Percentiles rank a stretch among this genome's conserved stretches.
Conservation (phyloP, 768 basidiomycete genomes). For the Asterophora parasitica region DNA sequence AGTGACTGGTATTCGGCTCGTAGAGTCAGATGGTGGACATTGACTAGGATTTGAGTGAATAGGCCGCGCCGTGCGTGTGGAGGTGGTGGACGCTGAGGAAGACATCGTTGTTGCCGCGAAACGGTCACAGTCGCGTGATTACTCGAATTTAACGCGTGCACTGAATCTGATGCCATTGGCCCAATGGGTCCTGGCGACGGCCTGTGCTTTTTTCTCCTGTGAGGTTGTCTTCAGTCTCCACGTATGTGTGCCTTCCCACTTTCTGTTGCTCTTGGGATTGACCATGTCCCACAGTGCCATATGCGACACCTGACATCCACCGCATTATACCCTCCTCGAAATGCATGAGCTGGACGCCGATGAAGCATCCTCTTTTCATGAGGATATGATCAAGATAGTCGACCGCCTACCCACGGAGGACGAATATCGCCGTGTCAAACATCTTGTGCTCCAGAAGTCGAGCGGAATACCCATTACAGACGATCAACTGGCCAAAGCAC, state of each 20-base stretch:
- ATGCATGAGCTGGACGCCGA: constrained; percentile 26
- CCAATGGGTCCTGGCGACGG: no score
- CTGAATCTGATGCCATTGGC: no score
- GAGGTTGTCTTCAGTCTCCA: not conserved
- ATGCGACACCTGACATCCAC: constrained; percentile 13
- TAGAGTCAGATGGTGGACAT: constrained; percentile 39
- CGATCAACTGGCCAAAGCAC: constrained; percentile 51
- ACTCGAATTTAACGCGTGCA: not conserved
- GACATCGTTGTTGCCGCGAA: constrained; percentile 33
- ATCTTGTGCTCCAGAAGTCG: constrained; percentile 48
- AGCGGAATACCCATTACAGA: constrained; percentile 43
- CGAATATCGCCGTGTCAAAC: constrained; percentile 55
- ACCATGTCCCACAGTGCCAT: constrained; percentile 7
- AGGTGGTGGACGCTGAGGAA: constrained; percentile 48
- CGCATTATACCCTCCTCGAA: constrained; percentile 7
- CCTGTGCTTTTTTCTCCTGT: not conserved
- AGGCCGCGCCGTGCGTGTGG: constrained; percentile 38
- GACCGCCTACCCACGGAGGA: constrained; percentile 58
- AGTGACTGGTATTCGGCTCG: constrained; percentile 74
- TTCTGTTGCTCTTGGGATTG: not conserved
- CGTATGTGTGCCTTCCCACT: no score
- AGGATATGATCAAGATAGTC: constrained; percentile 56
- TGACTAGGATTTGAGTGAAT: constrained; percentile 25
- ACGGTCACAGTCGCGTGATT: constrained; percentile 18
- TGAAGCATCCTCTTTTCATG: constrained; percentile 35